phyloP scores from a whole-genome alignment of 228 moss, liverwort and hornwort genomes.

The Sphagnum fallax region DNA sequence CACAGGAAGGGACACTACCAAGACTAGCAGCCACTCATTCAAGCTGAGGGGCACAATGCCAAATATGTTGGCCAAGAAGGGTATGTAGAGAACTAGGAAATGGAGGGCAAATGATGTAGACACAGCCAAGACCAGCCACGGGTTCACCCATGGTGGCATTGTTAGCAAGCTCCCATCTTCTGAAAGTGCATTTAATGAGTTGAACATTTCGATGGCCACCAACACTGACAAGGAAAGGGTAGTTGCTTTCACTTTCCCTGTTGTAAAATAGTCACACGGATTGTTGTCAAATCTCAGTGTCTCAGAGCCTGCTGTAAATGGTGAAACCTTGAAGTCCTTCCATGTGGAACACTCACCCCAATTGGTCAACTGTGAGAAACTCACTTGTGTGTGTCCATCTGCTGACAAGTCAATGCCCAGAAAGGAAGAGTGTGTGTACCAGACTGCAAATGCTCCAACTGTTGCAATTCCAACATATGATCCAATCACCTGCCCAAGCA shows the following conservation, averaged over 20 bases:
- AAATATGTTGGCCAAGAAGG: constrained; percentile 39
- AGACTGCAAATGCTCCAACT: constrained; percentile 77
- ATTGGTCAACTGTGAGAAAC: constrained; percentile 57
- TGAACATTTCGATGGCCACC: constrained; percentile 94
- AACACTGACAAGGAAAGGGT: constrained; percentile 80
- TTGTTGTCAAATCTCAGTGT: constrained; percentile 54
- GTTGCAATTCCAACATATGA: constrained; percentile 81
- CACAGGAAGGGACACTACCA: constrained; percentile 48
- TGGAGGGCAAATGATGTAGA: constrained; percentile 67
- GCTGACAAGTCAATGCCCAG: constrained; percentile 68
- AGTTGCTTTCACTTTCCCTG: constrained; percentile 87
- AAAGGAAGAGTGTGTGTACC: constrained; percentile 80
- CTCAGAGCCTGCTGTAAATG: constrained; percentile 71
- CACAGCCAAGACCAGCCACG: constrained; percentile 73
- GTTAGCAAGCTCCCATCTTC: constrained; percentile 78
- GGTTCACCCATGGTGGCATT: constrained; percentile 89
- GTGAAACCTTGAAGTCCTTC: constrained; percentile 71
- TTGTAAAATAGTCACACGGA: constrained; percentile 82
- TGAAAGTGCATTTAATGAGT: constrained; percentile 85
- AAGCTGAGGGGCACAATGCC: constrained; percentile 43
- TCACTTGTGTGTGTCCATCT: constrained; percentile 72
- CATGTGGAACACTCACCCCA: constrained; percentile 74
- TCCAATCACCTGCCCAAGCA: constrained; percentile 27
- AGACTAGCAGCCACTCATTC: constrained; percentile 46
- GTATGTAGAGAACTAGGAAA: constrained; percentile 74